A percentile compares a stretch with the other conserved stretches of the same genome.
These are phyloP conservation scores for Phytophthora rubi DNA, from an alignment of 352 stramenopile genomes.

Conservation along the genomic window DNA sequence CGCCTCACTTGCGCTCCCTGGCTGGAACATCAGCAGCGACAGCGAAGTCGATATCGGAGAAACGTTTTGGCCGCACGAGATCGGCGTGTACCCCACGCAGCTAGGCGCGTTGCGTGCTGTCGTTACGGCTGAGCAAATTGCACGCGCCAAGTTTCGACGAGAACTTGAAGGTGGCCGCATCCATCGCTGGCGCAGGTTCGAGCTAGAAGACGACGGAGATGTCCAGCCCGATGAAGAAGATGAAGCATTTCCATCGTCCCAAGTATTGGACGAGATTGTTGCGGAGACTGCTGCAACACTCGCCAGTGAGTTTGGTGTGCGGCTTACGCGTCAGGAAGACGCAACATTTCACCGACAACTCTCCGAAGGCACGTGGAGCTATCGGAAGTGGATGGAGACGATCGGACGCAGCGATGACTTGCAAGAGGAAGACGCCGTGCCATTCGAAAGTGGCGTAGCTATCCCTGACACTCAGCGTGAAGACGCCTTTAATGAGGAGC, in stretches of 20 bases:
- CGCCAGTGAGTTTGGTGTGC: constrained; percentile 47
- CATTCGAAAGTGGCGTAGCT: constrained; percentile 21
- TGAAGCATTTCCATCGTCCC: constrained; percentile 47
- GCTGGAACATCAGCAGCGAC: constrained; percentile 24
- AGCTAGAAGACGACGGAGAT: background rate
- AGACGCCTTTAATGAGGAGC: constrained; percentile 5
- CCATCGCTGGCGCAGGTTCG: constrained; percentile 11
- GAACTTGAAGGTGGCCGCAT: constrained; percentile 47
- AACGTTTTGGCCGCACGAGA: constrained; percentile 50
- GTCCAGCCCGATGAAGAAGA: background rate
- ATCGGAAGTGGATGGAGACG: constrained; percentile 47
- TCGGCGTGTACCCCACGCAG: constrained; percentile 62
- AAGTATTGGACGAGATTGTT: constrained; percentile 56
- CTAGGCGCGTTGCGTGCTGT: constrained; percentile 65
- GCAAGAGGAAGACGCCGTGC: constrained; percentile 54
- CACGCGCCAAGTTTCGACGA: constrained; percentile 55
- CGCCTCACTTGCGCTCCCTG: constrained; percentile 51
- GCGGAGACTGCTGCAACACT: constrained; percentile 50
- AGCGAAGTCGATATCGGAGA: constrained; percentile 17
- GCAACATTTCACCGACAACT: constrained; percentile 46
- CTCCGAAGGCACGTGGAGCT: constrained; percentile 46
- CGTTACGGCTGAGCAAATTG: constrained; percentile 60
- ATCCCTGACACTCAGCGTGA: constrained; percentile 3
- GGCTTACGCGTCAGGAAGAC: constrained; percentile 49
- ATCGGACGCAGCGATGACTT: constrained; percentile 52